A percentile compares a stretch with the other conserved stretches of the same genome.
Conservation (phyloP, 768 basidiomycete species). For the Tricholomella constricta region DNA sequence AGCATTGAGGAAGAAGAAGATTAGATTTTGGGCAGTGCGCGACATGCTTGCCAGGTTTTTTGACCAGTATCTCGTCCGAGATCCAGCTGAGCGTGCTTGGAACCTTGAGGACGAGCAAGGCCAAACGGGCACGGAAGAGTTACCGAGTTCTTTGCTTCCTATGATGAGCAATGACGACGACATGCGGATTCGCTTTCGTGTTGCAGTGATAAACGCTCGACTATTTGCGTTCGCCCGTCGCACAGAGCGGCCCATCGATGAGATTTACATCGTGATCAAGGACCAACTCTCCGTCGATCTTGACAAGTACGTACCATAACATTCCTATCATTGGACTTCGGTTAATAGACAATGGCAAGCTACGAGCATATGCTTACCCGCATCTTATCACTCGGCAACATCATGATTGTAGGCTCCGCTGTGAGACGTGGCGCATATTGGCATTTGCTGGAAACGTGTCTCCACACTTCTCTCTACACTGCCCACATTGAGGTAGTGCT, state of each 20-base stretch:
- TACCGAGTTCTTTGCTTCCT: slow-evolving; percentile 53
- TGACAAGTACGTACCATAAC: slow-evolving; percentile 45
- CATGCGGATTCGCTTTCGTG: slow-evolving; percentile 81
- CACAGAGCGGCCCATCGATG: slow-evolving; percentile 29
- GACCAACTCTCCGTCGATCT: slow-evolving; percentile 44
- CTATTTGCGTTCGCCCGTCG: slow-evolving; percentile 54
- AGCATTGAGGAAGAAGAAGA: slow-evolving; percentile 39
- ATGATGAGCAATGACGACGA: slow-evolving; percentile 68
- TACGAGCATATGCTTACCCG: slow-evolving; percentile 78
- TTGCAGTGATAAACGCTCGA: slow-evolving; percentile 57
- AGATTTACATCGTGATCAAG: slow-evolving; percentile 52
- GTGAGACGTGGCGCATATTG: slow-evolving; percentile 84
- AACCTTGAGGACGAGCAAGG: slow-evolving; percentile 32
- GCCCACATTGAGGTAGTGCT: slow-evolving; percentile 55
- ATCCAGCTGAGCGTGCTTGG: slow-evolving; percentile 60
- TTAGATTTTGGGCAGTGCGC: slow-evolving; percentile 68
- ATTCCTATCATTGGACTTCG: neutral
- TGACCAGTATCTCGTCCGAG: slow-evolving; percentile 59
- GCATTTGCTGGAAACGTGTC: slow-evolving; percentile 78
- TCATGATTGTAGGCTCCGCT: slow-evolving; percentile 76
- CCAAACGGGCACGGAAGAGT: slow-evolving; percentile 21
- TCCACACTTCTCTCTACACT: slow-evolving; percentile 39
- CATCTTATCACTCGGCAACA: slow-evolving; percentile 69
- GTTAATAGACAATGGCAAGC: slow-evolving; percentile 35
- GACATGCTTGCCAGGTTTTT: slow-evolving; percentile 67